These are phyloP conservation scores for Neurospora sp. DNA, from an alignment of 495 filamentous ascomycete genomes.

Conservation along the genomic window DNA sequence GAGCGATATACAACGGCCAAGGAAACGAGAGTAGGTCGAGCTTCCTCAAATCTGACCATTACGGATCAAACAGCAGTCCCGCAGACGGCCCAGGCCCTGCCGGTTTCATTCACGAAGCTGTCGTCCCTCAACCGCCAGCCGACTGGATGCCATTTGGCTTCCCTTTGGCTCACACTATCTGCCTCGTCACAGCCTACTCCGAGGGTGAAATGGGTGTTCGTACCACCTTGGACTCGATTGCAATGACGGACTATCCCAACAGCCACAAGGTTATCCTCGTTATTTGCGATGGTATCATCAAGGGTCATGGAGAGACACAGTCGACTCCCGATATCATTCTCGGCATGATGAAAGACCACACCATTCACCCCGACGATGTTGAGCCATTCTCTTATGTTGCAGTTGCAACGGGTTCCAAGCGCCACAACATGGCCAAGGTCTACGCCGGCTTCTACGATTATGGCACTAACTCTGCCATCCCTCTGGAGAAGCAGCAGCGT, in stretches of 20 bases:
- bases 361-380: constrained; percentile 68
- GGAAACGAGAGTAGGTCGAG: constrained; percentile 57
- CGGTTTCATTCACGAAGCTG: constrained; percentile 89
- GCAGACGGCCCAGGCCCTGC: constrained; percentile 70
- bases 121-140: constrained; percentile 93
- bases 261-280: constrained; percentile 95
- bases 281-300: constrained; percentile 96
- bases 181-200: constrained; percentile 94
- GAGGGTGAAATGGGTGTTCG: constrained; percentile 89
- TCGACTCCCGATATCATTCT: constrained; percentile 87
- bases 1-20: constrained; percentile 56
- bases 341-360: constrained; percentile 89
- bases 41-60: constrained; percentile 41
- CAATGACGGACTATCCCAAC: constrained; percentile 97
- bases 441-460: constrained; percentile 98
- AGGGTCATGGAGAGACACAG: constrained; percentile 80
- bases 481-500: constrained; percentile 82
- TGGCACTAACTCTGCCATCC: constrained; percentile 67
- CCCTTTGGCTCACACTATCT: constrained; percentile 86
- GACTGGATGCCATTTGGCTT: constrained; percentile 97
- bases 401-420: constrained; percentile 89
- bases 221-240: constrained; percentile 91
- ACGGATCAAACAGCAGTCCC: constrained; percentile 46
- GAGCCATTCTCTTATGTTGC: constrained; percentile 91
- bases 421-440: constrained; percentile 98